A percentile compares a stretch with the other conserved stretches of the same genome.
These are phyloP conservation scores for Vigna mungo DNA, from an alignment of 306 rosid species.

Conservation along the genomic window DNA sequence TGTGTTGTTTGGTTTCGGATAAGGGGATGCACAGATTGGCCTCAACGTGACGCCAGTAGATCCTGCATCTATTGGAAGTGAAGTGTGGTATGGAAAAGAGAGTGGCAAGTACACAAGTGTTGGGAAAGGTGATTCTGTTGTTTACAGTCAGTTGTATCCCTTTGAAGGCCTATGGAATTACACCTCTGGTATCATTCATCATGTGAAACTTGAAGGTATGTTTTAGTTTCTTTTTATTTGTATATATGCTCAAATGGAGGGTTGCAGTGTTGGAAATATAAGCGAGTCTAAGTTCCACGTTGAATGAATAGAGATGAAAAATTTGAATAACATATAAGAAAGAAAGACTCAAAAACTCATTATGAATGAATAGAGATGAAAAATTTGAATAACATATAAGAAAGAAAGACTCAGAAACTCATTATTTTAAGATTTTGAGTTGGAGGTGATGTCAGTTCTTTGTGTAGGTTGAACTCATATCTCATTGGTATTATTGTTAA, in stretches of 20 bases:
- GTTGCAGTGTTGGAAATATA: not conserved
- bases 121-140: conserved; percentile 64
- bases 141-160: conserved; percentile 87
- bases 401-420: too few relatives aligned
- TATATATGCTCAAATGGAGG: not conserved
- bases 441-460: too few relatives aligned
- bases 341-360: too few relatives aligned
- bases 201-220: conserved; percentile 78
- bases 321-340: too few relatives aligned
- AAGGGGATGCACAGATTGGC: conserved; percentile 92
- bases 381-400: too few relatives aligned
- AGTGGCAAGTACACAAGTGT: conserved; percentile 69
- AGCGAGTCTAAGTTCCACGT: too few relatives aligned
- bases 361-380: too few relatives aligned
- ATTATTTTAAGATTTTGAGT: too few relatives aligned
- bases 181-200: conserved; percentile 93
- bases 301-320: too few relatives aligned
- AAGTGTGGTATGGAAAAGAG: conserved; percentile 78
- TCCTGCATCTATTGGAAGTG: conserved; percentile 72
- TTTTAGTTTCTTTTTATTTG: conserved; percentile 23
- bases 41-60: conserved; percentile 69
- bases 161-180: conserved; percentile 83
- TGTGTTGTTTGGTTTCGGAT: conserved; percentile 42
- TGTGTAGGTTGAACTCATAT: too few relatives aligned
- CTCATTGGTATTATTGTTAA: not conserved